Evolutionary conservation across 169 alveolate genomes (phyloP).

Genomic region (Plasmodium chabaudi): DNA sequence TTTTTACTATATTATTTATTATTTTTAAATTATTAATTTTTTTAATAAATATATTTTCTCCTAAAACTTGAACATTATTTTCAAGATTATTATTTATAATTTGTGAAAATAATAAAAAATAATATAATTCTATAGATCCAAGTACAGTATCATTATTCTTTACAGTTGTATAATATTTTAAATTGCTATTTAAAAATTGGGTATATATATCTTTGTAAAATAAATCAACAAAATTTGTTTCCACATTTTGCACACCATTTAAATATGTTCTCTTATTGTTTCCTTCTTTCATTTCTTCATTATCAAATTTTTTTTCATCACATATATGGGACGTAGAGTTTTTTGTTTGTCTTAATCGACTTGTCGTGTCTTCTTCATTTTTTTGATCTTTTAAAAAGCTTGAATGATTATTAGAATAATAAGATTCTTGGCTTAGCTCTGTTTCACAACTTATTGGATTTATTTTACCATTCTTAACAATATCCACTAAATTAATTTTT

Average conservation of each 20-base stretch:
- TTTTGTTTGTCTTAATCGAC: background rate
- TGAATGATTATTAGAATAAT: background rate
- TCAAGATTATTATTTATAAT: constrained; percentile 65
- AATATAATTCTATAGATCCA: constrained; percentile 39
- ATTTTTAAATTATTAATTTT: constrained; percentile 63
- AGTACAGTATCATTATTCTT: constrained; percentile 39
- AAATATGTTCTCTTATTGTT: background rate
- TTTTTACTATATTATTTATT: constrained; percentile 57
- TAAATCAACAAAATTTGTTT: background rate
- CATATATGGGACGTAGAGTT: background rate
- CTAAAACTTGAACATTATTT: constrained; percentile 43
- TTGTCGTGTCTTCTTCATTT: background rate
- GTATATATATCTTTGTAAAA: constrained; percentile 20
- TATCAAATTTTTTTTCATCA: background rate
- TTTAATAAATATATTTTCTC: constrained; percentile 60
- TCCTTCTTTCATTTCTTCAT: background rate
- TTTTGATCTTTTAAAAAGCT: background rate
- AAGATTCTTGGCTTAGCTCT: background rate
- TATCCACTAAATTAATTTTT: constrained; percentile 10
- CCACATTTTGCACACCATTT: background rate
- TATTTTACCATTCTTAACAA: background rate
- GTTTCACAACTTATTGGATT: background rate
- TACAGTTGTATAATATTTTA: constrained; percentile 50
- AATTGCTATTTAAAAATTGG: constrained; percentile 8
- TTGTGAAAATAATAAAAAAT: constrained; percentile 59